Conservation (phyloP, 352 stramenopile genomes). For the Globisporangium nunn region DNA sequence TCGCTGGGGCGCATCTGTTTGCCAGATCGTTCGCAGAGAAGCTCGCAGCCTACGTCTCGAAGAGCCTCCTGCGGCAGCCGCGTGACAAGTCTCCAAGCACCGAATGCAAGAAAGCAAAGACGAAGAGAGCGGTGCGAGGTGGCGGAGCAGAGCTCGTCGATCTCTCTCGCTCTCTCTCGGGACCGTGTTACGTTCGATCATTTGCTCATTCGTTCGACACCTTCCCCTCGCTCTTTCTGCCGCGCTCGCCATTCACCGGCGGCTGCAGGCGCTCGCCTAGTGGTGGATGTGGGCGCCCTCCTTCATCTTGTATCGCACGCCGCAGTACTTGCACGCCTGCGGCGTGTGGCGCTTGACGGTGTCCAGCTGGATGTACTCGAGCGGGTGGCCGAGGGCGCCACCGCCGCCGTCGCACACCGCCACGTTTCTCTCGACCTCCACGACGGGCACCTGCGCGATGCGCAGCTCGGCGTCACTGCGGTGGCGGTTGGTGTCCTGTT, state of each 20-base stretch:
- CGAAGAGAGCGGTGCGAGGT: too few species aligned
- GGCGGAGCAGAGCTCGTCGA: too few species aligned
- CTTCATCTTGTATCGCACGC: slow-evolving; percentile 87
- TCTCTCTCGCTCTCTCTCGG: too few species aligned
- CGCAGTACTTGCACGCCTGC: slow-evolving; percentile 91
- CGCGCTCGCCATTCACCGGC: too few species aligned
- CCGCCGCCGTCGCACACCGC: slow-evolving; percentile 95
- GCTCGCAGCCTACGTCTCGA: too few species aligned
- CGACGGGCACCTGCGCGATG: slow-evolving; percentile 82
- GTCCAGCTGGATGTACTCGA: slow-evolving; percentile 94
- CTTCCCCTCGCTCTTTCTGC: background rate
- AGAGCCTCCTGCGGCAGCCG: too few species aligned
- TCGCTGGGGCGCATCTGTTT: too few species aligned
- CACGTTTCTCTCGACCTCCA: slow-evolving; percentile 89
- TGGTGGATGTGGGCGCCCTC: slow-evolving; percentile 55
- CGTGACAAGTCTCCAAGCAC: too few species aligned
- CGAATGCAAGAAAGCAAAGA: too few species aligned
- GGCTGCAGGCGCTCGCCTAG: slow-evolving; percentile 14
- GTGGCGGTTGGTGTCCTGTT: slow-evolving; percentile 74
- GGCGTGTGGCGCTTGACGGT: slow-evolving; percentile 64
- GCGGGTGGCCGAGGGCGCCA: slow-evolving; percentile 93
- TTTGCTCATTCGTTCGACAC: background rate
- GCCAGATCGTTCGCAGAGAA: too few species aligned
- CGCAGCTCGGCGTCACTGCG: slow-evolving; percentile 87
- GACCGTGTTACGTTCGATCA: background rate